Evolutionary conservation across 108 stramenopile species (phyloP), one percentile per base, ranked within the genome.

Genomic region (Asterionellopsis glacialis): DNA sequence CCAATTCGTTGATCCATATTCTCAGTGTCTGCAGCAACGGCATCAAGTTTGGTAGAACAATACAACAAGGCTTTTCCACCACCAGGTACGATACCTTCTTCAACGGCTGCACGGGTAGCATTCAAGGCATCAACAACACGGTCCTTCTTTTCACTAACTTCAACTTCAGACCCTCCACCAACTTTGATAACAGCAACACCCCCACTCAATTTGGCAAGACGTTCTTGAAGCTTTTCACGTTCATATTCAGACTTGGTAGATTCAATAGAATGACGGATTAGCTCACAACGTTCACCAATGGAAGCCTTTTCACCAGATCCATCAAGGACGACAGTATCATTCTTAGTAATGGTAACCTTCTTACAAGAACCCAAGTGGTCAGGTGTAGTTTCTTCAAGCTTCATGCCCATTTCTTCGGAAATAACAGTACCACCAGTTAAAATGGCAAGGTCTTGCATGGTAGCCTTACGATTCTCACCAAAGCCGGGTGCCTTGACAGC

Each of bases 401-500:
- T 98, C 88, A 98, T 89, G 9, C 98, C 98, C 33, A 95, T 81
- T 59, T 99, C 99, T 74, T 98, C 94, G 52, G 93, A 95, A 67
- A 99, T 90, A 60, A 99, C 98, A 54, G 91, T 94, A 42, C 91
- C 99, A 23, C 99, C 99, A 22, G 99, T 99, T 33, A 98, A 72
- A 61, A 96, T 87, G 59, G 99, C 99, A 53, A 99, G 72, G 78
- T 99, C 99, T 81, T 98, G 98, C 90, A 99, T 88, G 64, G 97
- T 99, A 18, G 98, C 97, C 91, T 98, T 98, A 52, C 99, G 94
- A 87, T 99, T 99, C 84, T 99, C 99, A 48, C 99, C 99, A 65
- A 99, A 99, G 51, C 99, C 99, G 11, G 99, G 99, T 22, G 99
- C 96, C 90, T 99, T 99, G 45, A 99, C 99, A 26, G 99, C 99